Conservation (phyloP, 2,329 filamentous ascomycete species). For the Albophoma yamanashiensis region DNA sequence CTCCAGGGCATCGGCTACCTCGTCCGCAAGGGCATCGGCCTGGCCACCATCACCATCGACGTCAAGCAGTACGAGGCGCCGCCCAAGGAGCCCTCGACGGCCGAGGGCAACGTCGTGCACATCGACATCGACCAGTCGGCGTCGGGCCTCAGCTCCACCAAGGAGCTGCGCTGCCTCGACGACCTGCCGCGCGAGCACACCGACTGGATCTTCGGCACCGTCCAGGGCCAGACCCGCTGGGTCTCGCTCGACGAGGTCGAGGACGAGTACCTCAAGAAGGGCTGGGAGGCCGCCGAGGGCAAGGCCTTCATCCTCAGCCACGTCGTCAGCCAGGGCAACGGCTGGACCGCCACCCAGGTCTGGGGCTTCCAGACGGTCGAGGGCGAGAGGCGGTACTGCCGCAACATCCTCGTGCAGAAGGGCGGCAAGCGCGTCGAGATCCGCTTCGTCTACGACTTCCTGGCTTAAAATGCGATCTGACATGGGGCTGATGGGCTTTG, state of each 20-base stretch:
- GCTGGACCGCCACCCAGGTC: conserved; percentile 46
- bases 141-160: conserved; percentile 57
- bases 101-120: conserved; percentile 37
- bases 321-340: conserved; percentile 41
- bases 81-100: conserved; percentile 27
- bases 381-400: conserved; percentile 39
- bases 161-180: conserved; percentile 45
- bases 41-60: conserved; percentile 58
- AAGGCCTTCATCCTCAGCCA: conserved; percentile 54
- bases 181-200: conserved; percentile 47
- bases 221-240: conserved; percentile 50
- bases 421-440: conserved; percentile 35
- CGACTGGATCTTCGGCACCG: conserved; percentile 71
- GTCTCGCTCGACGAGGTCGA: conserved; percentile 33
- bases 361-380: conserved; percentile 50
- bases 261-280: conserved; percentile 45
- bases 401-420: conserved; percentile 44
- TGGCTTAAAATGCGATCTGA: conserved; percentile 10
- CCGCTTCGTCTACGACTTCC: conserved; percentile 46
- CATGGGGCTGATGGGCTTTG: neutral
- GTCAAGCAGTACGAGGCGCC: conserved; percentile 43
- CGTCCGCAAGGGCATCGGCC: conserved; percentile 58
- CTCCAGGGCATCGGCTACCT: conserved; percentile 66
- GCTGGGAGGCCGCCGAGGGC: conserved; percentile 52
- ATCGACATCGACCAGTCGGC: conserved; percentile 67